Evolutionary conservation across 1,284 basidiomycete species (phyloP).

Genomic region (Ceratobasidium sp.): DNA sequence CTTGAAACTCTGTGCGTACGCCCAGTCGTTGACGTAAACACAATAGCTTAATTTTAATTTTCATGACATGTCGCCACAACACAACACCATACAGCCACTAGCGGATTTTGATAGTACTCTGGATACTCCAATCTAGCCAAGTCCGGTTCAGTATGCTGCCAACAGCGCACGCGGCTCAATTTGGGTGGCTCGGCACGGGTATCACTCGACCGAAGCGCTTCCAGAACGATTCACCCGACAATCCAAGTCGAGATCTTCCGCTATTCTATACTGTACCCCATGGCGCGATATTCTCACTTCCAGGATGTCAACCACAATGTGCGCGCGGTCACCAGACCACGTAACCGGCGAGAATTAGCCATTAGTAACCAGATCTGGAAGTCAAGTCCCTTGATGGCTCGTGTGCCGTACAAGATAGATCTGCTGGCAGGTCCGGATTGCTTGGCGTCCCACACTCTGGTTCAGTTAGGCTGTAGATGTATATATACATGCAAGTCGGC

Average conservation of each 20-base stretch:
- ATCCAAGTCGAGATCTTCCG: conserved; percentile 9
- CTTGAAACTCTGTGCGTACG: no score
- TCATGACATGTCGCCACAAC: neutral
- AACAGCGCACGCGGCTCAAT: neutral
- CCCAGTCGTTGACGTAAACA: no score
- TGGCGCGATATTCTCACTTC: neutral
- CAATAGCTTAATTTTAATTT: no score
- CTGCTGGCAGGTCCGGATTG: neutral
- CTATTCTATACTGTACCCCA: neutral
- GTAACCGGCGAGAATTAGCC: neutral
- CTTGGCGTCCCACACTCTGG: neutral
- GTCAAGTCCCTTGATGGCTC: neutral
- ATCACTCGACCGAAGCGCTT: neutral
- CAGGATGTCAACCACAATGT: neutral
- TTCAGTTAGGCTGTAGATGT: neutral
- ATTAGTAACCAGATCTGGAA: neutral
- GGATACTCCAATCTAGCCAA: neutral
- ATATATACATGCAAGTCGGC: neutral
- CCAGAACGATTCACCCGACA: neutral
- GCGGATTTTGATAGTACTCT: neutral
- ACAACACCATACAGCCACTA: neutral
- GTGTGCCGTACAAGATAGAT: neutral
- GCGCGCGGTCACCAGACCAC: neutral
- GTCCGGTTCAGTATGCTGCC: neutral
- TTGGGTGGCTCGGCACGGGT: no score